Evolutionary conservation across 495 filamentous ascomycete genomes (phyloP).

Genomic region (Pseudomonodictys pantanalensis): DNA sequence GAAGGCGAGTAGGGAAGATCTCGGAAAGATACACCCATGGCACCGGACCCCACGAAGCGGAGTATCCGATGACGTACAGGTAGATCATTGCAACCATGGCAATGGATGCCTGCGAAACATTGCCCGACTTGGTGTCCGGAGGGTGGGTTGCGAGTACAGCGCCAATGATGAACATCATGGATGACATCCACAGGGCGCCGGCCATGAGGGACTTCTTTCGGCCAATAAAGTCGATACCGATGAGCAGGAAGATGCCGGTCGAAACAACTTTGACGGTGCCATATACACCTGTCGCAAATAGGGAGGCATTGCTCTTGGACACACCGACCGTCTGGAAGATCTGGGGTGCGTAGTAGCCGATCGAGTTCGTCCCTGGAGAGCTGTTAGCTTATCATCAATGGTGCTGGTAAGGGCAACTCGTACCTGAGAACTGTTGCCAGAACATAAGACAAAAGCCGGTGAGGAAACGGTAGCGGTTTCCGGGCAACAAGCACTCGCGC

Average conservation of each 20-base stretch:
- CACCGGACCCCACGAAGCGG: conserved; percentile 29
- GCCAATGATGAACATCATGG: conserved; percentile 15
- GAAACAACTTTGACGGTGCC: conserved; percentile 25
- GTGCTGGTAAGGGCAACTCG: not conserved
- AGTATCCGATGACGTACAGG: conserved; percentile 34
- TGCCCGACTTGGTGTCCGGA: no score
- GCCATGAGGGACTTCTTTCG: not conserved
- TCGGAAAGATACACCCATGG: conserved; percentile 35
- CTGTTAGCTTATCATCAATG: not conserved
- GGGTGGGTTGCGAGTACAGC: no score
- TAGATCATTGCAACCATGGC: conserved; percentile 37
- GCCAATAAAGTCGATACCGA: conserved; percentile 15
- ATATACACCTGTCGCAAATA: conserved; percentile 32
- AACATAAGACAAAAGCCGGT: conserved; percentile 36
- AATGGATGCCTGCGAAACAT: no score
- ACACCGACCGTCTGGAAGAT: conserved; percentile 33
- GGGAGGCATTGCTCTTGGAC: not conserved
- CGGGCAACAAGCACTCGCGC: conserved; percentile 22
- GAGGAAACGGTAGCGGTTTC: conserved; percentile 19
- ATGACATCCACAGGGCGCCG: not conserved
- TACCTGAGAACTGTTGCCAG: conserved; percentile 38
- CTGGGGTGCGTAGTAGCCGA: conserved; percentile 21
- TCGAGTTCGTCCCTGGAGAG: not conserved
- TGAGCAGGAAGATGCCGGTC: conserved; percentile 3
- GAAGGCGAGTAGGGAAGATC: conserved; percentile 33